A percentile compares a stretch with the other conserved stretches of the same genome.
These are phyloP conservation scores for Hygrophorus russula DNA, from an alignment of 768 basidiomycete genomes.

Conservation along the genomic window DNA sequence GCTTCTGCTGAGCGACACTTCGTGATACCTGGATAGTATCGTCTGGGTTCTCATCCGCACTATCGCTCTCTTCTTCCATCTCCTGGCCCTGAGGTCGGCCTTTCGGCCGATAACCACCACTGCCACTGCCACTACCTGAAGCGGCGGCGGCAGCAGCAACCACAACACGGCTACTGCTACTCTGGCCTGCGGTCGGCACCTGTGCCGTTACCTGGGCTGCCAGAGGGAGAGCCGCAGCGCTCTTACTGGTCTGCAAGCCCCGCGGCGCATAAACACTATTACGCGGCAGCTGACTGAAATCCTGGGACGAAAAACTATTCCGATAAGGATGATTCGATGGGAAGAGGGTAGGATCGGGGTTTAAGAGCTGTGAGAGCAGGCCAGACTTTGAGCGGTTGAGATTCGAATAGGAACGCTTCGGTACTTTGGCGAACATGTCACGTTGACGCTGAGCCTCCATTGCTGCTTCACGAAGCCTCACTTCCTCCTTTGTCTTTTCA, in stretches of 20 bases:
- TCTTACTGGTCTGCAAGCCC: constrained; percentile 41
- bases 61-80: constrained; percentile 56
- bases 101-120: constrained; percentile 44
- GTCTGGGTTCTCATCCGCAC: constrained; percentile 32
- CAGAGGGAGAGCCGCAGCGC: constrained; percentile 47
- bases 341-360: constrained; percentile 55
- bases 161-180: constrained; percentile 1
- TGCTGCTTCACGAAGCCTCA: constrained; percentile 36
- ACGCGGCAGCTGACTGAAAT: constrained; percentile 28
- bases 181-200: neutral
- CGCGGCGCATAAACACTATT: constrained; percentile 11
- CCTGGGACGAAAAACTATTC: constrained; percentile 31
- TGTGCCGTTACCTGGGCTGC: constrained; percentile 34
- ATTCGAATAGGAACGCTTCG: constrained; percentile 54
- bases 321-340: constrained; percentile 51
- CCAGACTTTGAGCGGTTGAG: constrained; percentile 36
- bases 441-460: constrained; percentile 52
- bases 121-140: constrained; percentile 19
- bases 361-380: constrained; percentile 56
- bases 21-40: constrained; percentile 42
- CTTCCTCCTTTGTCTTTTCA: neutral
- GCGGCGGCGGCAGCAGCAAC: constrained; percentile 12
- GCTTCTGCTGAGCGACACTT: constrained; percentile 59
- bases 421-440: constrained; percentile 67
- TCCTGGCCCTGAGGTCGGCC: constrained; percentile 55